Evolutionary conservation across 2,329 filamentous ascomycete genomes (phyloP).

Genomic region (Tolypocladium pustulatum): DNA sequence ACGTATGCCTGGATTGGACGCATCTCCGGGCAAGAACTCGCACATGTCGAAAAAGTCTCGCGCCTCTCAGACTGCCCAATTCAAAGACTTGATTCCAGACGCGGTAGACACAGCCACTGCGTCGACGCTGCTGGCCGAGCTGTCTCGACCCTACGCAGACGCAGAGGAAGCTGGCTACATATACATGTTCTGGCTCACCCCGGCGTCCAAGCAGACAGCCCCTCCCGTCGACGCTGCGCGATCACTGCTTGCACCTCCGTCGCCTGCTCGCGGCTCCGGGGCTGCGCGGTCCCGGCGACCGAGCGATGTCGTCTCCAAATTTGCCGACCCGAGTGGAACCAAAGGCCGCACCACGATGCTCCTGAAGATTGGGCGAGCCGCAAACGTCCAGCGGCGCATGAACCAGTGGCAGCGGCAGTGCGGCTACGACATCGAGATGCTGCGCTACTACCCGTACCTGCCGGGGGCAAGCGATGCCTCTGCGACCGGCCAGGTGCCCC

Average conservation of each 20-base stretch:
- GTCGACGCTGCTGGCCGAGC: conserved; percentile 62
- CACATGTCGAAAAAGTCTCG: conserved; percentile 19
- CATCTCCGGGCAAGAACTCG: conserved; percentile 19
- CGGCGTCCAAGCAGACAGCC: conserved; percentile 39
- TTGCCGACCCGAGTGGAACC: conserved; percentile 23
- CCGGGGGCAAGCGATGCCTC: conserved; percentile 25
- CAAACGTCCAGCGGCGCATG: conserved; percentile 82
- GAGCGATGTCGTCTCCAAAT: conserved; percentile 45
- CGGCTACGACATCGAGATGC: conserved; percentile 74
- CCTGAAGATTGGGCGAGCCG: conserved; percentile 55
- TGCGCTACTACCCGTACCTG: conserved; percentile 85
- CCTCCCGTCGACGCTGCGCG: conserved; percentile 49
- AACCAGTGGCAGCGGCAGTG: conserved; percentile 93
- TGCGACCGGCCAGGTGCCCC: conserved; percentile 26
- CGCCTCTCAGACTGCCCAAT: conserved; percentile 17
- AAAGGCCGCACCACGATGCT: conserved; percentile 48
- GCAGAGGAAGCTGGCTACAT: conserved; percentile 82
- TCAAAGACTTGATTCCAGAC: conserved; percentile 52
- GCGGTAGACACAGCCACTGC: conserved; percentile 56
- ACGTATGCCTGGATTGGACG: conserved; percentile 4
- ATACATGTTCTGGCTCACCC: conserved; percentile 97
- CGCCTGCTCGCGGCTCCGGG: conserved; percentile 15
- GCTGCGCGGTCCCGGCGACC: conserved; percentile 31
- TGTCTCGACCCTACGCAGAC: conserved; percentile 56
- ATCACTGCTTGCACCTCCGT: conserved; percentile 44